Conservation (phyloP, 129 eudicot genomes). For the Flaveria ramosissima region DNA sequence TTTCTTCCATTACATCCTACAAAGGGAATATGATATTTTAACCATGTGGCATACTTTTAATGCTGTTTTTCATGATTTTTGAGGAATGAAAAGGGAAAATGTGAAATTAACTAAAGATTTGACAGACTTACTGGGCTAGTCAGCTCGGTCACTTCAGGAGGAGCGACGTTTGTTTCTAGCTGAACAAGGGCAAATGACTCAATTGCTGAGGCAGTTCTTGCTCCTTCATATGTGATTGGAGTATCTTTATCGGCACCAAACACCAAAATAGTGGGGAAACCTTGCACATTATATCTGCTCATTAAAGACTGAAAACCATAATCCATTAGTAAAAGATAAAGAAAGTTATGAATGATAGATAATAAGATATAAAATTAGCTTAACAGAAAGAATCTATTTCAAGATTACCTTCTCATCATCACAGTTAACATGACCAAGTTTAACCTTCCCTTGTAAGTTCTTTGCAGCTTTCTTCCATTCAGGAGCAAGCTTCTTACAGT, state of each 20-base stretch:
- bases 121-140: slow-evolving; percentile 59
- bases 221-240: slow-evolving; percentile 81
- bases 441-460: slow-evolving; percentile 91
- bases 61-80: slow-evolving; percentile 2
- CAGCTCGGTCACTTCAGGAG: slow-evolving; percentile 89
- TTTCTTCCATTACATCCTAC: slow-evolving; percentile 91
- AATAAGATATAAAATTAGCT: neutral
- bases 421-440: slow-evolving; percentile 89
- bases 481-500: slow-evolving; percentile 98
- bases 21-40: neutral
- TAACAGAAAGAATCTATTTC: neutral
- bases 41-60: slow-evolving; percentile 14
- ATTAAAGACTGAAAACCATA: slow-evolving; percentile 67
- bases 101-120: neutral
- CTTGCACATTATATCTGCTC: slow-evolving; percentile 89
- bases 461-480: slow-evolving; percentile 99
- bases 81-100: neutral
- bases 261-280: slow-evolving; percentile 89
- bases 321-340: slow-evolving; percentile 37
- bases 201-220: slow-evolving; percentile 80
- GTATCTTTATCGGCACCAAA: slow-evolving; percentile 95
- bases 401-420: slow-evolving; percentile 82
- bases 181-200: slow-evolving; percentile 85
- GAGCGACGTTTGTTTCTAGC: slow-evolving; percentile 75
- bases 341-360: neutral